A percentile compares a stretch with the other conserved stretches of the same genome.
phyloP scores from a whole-genome alignment of 371 early-diverging fungal genomes.

The Nematocida major region DNA sequence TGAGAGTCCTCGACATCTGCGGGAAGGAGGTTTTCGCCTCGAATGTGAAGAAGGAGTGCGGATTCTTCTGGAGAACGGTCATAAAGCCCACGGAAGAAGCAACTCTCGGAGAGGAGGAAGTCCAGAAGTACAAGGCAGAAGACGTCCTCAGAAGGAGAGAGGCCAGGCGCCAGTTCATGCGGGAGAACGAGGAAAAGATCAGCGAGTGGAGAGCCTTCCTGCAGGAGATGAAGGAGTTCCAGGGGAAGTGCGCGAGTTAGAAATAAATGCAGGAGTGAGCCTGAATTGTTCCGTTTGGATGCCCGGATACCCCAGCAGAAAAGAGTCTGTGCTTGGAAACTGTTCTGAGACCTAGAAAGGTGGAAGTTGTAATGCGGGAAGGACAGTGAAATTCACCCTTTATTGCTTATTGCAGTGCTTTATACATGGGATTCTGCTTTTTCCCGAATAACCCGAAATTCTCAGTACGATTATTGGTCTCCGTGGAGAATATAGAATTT shows the following conservation, averaged over 20 bases:
- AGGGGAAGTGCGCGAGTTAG: neutral
- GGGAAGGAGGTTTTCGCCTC: constrained; percentile 41
- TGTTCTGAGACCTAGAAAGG: too few species aligned
- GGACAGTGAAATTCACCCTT: too few species aligned
- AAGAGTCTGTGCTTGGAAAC: too few species aligned
- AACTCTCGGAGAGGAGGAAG: neutral
- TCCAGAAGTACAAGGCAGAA: constrained; percentile 35
- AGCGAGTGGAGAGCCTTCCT: constrained; percentile 33
- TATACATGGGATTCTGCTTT: too few species aligned
- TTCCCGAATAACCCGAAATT: too few species aligned
- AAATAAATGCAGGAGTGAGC: neutral
- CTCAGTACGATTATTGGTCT: too few species aligned
- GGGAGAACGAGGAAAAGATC: constrained; percentile 23
- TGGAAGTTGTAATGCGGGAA: too few species aligned
- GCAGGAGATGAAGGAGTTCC: neutral
- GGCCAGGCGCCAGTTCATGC: constrained; percentile 30
- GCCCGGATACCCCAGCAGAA: neutral
- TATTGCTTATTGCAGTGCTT: too few species aligned
- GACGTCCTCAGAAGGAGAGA: constrained; percentile 16
- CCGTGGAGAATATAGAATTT: too few species aligned
- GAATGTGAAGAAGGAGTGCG: neutral
- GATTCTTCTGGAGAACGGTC: constrained; percentile 42
- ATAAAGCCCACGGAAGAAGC: neutral
- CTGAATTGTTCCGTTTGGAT: neutral
- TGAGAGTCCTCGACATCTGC: constrained; percentile 22